Base-by-base conservation (phyloP, 202 grass and related monocot species). In the Cymbopogon flexuosus region DNA sequence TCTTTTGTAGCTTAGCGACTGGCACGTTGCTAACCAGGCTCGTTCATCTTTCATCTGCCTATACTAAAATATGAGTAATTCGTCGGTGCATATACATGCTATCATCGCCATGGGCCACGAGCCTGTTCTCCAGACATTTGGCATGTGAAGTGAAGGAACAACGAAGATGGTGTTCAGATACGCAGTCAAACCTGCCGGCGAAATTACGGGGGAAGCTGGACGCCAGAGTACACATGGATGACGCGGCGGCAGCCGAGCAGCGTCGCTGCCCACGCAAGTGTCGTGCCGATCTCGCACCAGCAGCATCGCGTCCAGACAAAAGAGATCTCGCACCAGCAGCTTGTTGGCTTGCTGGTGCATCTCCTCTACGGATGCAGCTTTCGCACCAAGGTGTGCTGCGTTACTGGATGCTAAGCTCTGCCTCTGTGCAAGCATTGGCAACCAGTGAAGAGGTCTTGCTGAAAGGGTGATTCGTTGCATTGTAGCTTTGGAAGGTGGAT, bases 131-230 rank as follows among this genome's bases (percentile, higher is more conserved):
- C 56, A 15, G 59, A 54, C 83, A 68, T 63, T 79, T 82, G 73
- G 57, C 83, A 68, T 81, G 81, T 77, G 81, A 19, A 24, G 15
- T 0, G 34, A 18, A 24, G 15, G 0, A 76, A n/a, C n/a, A 36
- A 19, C 8, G 16, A 51, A 45, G 47, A 15, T 46, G 43, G 8
- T 37, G 43, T 11, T n/a, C n/a, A n/a, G n/a, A n/a, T n/a, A n/a
- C n/a, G 47, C 16, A 30, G 72, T 67, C 67, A 82, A 85, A 52
- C 21, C 67, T 63, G 73, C 72, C 78, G 73, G 87, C 76, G 30
- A 60, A 72, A 80, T 62, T 65, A 61, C 58, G 15, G 59, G 45
- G 81, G 14, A 16, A 29, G 67, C 41, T 57, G 49, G 21, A 29
- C 2, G 37, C 31, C 19, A 41, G 29, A 40, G 6, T 23, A 75